These are phyloP conservation scores for Discostella pseudostelligera DNA, from an alignment of 108 stramenopile genomes.

Conservation along the genomic window DNA sequence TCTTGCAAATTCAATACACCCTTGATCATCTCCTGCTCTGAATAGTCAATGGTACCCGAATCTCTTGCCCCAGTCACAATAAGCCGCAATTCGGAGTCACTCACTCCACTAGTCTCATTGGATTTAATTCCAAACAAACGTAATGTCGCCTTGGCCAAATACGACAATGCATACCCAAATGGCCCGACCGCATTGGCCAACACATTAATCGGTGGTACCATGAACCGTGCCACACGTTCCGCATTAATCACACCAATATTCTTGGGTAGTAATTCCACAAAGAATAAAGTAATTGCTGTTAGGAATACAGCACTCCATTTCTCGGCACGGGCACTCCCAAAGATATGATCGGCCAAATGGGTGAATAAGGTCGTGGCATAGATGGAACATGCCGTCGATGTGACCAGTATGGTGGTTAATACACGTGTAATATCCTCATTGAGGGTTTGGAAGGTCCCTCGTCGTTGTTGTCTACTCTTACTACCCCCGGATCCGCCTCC, in stretches of 20 bases:
- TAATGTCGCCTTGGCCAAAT: constrained; percentile 80
- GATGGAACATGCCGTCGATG: constrained; percentile 88
- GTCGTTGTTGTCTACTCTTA: constrained; percentile 21
- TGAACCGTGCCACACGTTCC: constrained; percentile 87
- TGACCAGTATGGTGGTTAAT: constrained; percentile 91
- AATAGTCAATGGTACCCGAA: constrained; percentile 93
- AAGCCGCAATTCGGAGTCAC: constrained; percentile 90
- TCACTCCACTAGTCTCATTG: constrained; percentile 74
- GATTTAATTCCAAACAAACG: constrained; percentile 75
- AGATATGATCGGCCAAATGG: constrained; percentile 75
- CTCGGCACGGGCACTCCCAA: constrained; percentile 74
- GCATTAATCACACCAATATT: constrained; percentile 93
- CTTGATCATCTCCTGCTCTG: constrained; percentile 96
- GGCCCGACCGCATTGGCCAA: constrained; percentile 83
- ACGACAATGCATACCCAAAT: constrained; percentile 80
- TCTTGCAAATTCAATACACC: constrained; percentile 93
- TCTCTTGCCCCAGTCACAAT: constrained; percentile 94
- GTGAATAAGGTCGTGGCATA: constrained; percentile 87
- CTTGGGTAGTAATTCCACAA: constrained; percentile 95
- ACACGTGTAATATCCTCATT: constrained; percentile 94
- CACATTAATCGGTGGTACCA: constrained; percentile 88
- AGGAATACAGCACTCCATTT: constrained; percentile 85
- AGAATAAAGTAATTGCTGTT: constrained; percentile 91
- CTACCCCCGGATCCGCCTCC: constrained; percentile 13
- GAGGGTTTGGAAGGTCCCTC: constrained; percentile 84